Conservation (phyloP, 78 protist species). For the Pigoraptor vietnamica region DNA sequence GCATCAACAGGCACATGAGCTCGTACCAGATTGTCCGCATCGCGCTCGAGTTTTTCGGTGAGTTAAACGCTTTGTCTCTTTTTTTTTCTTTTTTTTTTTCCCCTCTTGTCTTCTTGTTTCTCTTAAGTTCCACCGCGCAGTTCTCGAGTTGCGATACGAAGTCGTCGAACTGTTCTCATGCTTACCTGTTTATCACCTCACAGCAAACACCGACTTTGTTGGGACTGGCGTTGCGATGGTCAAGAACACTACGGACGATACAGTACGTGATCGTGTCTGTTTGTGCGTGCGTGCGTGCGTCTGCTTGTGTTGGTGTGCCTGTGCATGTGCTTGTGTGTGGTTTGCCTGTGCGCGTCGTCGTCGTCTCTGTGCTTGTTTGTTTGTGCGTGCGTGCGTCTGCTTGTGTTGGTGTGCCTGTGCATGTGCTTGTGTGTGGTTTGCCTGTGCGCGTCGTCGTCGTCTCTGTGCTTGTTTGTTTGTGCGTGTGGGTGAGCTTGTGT, state of each 20-base stretch:
- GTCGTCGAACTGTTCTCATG: not conserved
- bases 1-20: not conserved
- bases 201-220: not conserved
- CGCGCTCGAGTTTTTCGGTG: not conserved
- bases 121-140: not conserved
- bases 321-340: not conserved
- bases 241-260: not conserved
- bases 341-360: not conserved
- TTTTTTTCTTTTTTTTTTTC: too few species aligned
- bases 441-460: not conserved
- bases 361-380: not conserved
- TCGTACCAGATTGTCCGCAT: not conserved
- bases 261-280: not conserved
- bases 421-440: not conserved
- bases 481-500: not conserved
- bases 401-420: too few species aligned
- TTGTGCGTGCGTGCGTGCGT: not conserved
- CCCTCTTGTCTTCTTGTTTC: not conserved
- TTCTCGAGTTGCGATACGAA: not conserved
- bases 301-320: not conserved
- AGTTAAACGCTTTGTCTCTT: not conserved
- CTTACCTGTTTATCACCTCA: not conserved
- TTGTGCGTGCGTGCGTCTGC: not conserved
- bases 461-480: not conserved
- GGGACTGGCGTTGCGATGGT: not conserved